Base-by-base conservation (phyloP, 2,329 filamentous ascomycete species). In the Aspergillus caelatus region DNA sequence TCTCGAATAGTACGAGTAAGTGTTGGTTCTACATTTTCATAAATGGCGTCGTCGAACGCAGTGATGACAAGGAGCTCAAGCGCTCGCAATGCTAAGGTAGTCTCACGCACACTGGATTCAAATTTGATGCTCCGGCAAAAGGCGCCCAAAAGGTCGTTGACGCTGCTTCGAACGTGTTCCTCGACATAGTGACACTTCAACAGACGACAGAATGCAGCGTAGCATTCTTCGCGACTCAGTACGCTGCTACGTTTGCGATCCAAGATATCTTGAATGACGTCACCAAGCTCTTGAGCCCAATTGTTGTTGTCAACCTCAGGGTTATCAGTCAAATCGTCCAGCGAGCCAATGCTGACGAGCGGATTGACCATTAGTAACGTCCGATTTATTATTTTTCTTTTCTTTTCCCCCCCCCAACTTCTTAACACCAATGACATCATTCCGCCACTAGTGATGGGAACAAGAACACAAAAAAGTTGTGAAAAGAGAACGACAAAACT, bases 231-330 rank as follows among this genome's bases (percentile, higher is more conserved):
- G 58, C 93, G 87, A 26, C 88, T 87, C 66, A 91, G 86, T 28
- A 85, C 86, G 68, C 89, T 93, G 77, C 89, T 92, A 68, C 90
- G 88, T 83, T 96, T 96, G 71, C 91, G 89, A 69, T 91, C 88
- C 60, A 90, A 83, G 32, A 96, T 86, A 68, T 91, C 88, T 55
- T 89, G 84, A 66, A 96, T 88, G 62, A 89, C 86, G 65, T 89
- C 85, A 32, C 84, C 81, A 39, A 94, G 79, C 62, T 87, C 84
- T 19, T 86, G 79, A 53, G 88, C 85, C 85, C 91, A 91, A 23
- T 81, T 81, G 30, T 84, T 83, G 56, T 83, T 79, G 14, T 85
- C 83, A 58, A 58, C 21, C 5, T 87, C 85, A n/a, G 83, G 82
- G 50, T 80, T 79, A 52, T 83, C 80, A 56, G 84, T 79, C 41